Base-by-base conservation (phyloP, 805 yeast species). In the Hanseniaspora hatyaiensis region DNA sequence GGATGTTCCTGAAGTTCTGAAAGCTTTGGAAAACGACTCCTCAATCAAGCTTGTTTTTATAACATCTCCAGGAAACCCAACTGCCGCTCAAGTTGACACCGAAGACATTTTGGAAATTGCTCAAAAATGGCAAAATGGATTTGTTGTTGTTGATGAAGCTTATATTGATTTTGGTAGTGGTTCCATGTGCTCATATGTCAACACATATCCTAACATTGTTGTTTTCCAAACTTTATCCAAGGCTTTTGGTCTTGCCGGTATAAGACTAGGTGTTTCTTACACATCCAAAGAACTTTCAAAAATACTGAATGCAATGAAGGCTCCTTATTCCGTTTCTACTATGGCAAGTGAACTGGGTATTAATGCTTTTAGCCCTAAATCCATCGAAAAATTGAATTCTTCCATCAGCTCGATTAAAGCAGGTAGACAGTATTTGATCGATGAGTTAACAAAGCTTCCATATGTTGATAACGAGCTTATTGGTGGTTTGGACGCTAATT, bases 51-150 rank as follows among this genome's bases (percentile, higher is more conserved):
- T 92, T 51, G 70, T 82, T 1, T 89, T 85, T 60, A 66, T 89
- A 52, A 89, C 97, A 13, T 83, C 96, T 1, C 98, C 98, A 9
- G 98, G 98, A 32, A 92, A 92, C 62, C 98, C 98, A 31, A 89
- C 98, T 0, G 96, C 82, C 9, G 73, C 76, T 26, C 65, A 75
- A 40, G 61, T 89, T 38, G 67, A 72, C 16, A 67, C 71, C 6
- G 61, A 59, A 0, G 66, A 74, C 34, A 66, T 87, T 33, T 65
- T 70, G 42, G 59, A 68, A 47, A 57, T 83, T 1, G 59, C 80
- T 47, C 52, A 63, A 3, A 65, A 69, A 34, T 65, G 65, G 47
- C 79, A 85, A 80, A 77, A 79, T 54, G 95, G 94, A 4, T 64
- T 88, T 23, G 75, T 92, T 6, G 81, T 89, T 15, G 78, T 85